These are phyloP conservation scores for Mallotus japonicus DNA, from an alignment of 441 rosid genomes.

Conservation along the genomic window DNA sequence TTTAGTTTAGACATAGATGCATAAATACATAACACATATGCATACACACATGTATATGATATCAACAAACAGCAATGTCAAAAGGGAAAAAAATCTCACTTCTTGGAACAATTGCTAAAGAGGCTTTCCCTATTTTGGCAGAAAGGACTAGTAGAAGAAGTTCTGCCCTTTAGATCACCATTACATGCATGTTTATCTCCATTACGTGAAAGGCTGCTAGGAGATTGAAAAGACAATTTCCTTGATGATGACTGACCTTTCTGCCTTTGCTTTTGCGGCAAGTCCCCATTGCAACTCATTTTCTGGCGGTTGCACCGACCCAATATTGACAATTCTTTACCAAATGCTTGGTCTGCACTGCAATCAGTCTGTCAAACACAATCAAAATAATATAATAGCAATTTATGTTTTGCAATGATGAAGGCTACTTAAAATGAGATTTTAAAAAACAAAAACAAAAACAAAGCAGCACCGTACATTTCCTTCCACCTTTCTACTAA, in stretches of 20 bases:
- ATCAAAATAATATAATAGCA: slow-evolving; percentile 24
- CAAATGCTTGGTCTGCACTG: slow-evolving; percentile 35
- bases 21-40: not conserved
- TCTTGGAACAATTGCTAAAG: slow-evolving; percentile 23
- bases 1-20: no score
- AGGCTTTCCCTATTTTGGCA: slow-evolving; percentile 25
- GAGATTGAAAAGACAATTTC: slow-evolving; percentile 25
- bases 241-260: slow-evolving; percentile 37
- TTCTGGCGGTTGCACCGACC: slow-evolving; percentile 32
- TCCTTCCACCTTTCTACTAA: slow-evolving; percentile 44
- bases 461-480: slow-evolving; percentile 42
- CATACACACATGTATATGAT: not conserved
- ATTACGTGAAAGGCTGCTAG: slow-evolving; percentile 28
- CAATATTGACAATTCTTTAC: slow-evolving; percentile 42
- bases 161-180: slow-evolving; percentile 32
- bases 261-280: slow-evolving; percentile 26
- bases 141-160: slow-evolving; percentile 29
- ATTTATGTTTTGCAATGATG: slow-evolving; percentile 16
- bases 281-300: slow-evolving; percentile 31
- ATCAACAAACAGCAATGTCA: not conserved
- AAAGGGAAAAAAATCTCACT: slow-evolving; percentile 34
- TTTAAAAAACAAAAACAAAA: not conserved
- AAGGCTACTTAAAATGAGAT: slow-evolving; percentile 18
- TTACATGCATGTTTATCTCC: slow-evolving; percentile 25
- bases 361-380: slow-evolving; percentile 45